These are phyloP conservation scores for Backusella westeae DNA, from an alignment of 192 early-diverging fungal species.

Conservation along the genomic window DNA sequence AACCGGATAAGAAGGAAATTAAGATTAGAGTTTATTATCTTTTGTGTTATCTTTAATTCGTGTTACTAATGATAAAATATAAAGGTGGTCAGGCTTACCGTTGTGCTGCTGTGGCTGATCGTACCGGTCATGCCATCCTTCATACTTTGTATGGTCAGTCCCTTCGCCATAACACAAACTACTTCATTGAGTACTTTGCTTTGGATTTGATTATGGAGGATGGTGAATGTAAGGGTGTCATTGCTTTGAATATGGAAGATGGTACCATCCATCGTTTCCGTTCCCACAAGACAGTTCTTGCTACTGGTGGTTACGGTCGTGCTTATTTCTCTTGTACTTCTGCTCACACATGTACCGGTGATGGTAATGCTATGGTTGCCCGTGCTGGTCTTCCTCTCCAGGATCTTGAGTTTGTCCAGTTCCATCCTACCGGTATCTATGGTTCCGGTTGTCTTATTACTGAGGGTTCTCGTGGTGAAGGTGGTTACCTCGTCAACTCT, in stretches of 20 bases:
- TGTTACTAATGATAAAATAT: not conserved
- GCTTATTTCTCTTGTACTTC: constrained; percentile 98
- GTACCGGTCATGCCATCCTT: constrained; percentile 96
- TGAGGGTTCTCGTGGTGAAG: constrained; percentile 93
- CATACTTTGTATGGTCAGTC: constrained; percentile 99
- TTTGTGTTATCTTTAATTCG: not conserved
- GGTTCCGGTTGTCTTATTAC: constrained; percentile 98
- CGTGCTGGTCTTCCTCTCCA: constrained; percentile 95
- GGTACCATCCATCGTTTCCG: constrained; percentile 98
- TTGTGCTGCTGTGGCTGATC: constrained; percentile 97
- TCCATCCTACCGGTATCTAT: constrained; percentile 99
- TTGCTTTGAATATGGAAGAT: constrained; percentile 98
- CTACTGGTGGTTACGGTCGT: constrained; percentile 98
- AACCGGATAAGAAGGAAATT: not conserved
- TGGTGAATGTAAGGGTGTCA: constrained; percentile 93
- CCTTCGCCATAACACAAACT: constrained; percentile 92
- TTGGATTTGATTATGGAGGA: constrained; percentile 99
- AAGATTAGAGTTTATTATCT: not conserved
- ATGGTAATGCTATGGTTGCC: constrained; percentile 99
- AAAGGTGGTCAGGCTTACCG: constrained; percentile 91
- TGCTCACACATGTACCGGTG: constrained; percentile 98
- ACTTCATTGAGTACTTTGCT: constrained; percentile 99
- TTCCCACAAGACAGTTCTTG: constrained; percentile 97
- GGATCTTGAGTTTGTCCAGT: constrained; percentile 99
- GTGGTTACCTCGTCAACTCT: constrained; percentile 94